A percentile compares a stretch with the other conserved stretches of the same genome.
phyloP scores from a whole-genome alignment of 2,329 filamentous ascomycete genomes.

The Calonectria hongkongensis region DNA sequence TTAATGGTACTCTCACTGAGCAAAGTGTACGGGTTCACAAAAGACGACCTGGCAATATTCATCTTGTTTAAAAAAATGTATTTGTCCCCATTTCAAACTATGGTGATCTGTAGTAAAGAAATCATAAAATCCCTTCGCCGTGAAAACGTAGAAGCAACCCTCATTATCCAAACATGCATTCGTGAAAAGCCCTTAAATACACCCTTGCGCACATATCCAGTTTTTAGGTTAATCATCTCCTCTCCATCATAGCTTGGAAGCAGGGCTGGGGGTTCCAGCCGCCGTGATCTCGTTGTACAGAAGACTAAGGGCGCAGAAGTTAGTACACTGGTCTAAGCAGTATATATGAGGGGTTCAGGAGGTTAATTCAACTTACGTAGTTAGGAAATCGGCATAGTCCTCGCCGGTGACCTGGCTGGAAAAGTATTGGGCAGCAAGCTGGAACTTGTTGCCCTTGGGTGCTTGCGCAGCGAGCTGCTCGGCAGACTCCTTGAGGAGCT shows the following conservation, averaged over 20 bases:
- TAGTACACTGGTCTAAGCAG: constrained; percentile 32
- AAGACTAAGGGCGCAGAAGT: constrained; percentile 70
- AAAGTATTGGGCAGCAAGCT: constrained; percentile 94
- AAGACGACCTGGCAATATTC: too few relatives aligned
- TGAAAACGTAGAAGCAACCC: constrained; percentile 33
- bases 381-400: constrained; percentile 98
- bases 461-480: constrained; percentile 84
- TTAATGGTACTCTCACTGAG: too few relatives aligned
- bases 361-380: constrained; percentile 73
- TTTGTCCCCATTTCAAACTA: constrained; percentile 29
- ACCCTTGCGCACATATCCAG: constrained; percentile 35
- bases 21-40: too few relatives aligned
- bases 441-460: constrained; percentile 92
- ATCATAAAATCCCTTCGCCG: constrained; percentile 33
- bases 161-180: constrained; percentile 35
- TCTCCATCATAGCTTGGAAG: constrained; percentile 76
- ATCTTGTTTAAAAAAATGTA: too few relatives aligned
- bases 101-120: constrained; percentile 26
- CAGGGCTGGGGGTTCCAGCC: constrained; percentile 76
- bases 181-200: constrained; percentile 28
- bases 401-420: constrained; percentile 94
- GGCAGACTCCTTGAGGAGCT: constrained; percentile 90
- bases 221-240: constrained; percentile 24
- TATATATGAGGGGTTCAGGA: background rate
- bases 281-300: constrained; percentile 92